phyloP scores from a whole-genome alignment of 2,329 filamentous ascomycete species.

The Xylariaceae sp. region DNA sequence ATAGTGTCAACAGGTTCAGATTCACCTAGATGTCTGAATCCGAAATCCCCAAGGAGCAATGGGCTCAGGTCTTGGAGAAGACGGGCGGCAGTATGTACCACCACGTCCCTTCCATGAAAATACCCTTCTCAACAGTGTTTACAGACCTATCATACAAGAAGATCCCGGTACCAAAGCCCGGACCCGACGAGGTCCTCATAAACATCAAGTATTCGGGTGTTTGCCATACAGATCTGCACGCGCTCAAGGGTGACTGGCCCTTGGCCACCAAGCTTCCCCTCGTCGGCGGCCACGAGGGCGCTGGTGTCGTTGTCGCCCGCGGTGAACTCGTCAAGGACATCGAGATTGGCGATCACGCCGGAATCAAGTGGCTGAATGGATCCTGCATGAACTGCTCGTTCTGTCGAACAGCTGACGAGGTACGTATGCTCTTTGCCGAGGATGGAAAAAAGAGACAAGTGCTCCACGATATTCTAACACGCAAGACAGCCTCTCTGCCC shows the following conservation, averaged over 20 bases:
- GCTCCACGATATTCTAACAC: neutral
- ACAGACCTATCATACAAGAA: conserved; percentile 66
- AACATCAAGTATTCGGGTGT: conserved; percentile 89
- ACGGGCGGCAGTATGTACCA: conserved; percentile 60
- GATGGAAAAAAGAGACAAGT: neutral
- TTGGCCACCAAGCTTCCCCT: conserved; percentile 76
- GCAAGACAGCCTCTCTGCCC: conserved; percentile 61
- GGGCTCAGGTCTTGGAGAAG: conserved; percentile 86
- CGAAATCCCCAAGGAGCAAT: conserved; percentile 75
- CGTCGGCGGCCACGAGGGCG: conserved; percentile 76
- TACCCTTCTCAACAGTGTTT: conserved; percentile 11
- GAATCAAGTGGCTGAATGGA: conserved; percentile 91
- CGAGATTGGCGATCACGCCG: conserved; percentile 77
- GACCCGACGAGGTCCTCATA: conserved; percentile 84
- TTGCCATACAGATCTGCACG: conserved; percentile 80
- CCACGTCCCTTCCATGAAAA: neutral
- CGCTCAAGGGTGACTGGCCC: conserved; percentile 88
- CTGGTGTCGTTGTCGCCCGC: conserved; percentile 75
- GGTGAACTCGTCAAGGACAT: conserved; percentile 75
- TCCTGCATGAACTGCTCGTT: conserved; percentile 79
- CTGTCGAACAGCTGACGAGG: conserved; percentile 74
- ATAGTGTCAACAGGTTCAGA: too few relatives aligned
- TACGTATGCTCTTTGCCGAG: neutral
- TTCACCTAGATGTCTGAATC: conserved; percentile 5
- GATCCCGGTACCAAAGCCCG: conserved; percentile 77